Evolutionary conservation across 441 rosid species (phyloP).

Genomic region (Sinapis alba): DNA sequence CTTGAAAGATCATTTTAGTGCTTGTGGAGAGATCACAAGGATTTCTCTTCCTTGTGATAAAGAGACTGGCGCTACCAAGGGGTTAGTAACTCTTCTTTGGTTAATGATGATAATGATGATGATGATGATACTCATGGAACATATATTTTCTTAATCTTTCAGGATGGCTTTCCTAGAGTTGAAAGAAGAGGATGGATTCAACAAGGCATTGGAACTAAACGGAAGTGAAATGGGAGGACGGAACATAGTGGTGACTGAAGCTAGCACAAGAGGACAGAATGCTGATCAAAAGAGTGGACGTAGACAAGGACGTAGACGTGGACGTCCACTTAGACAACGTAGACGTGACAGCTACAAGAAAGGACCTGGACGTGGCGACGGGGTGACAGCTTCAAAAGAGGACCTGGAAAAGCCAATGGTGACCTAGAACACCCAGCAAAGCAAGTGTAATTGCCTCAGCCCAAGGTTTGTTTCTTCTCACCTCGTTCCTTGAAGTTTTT

Average conservation of each 20-base stretch:
- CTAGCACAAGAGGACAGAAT: slow-evolving; percentile 51
- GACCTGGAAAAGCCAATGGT: not conserved
- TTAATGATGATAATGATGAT: not conserved
- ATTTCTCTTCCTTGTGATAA: slow-evolving; percentile 48
- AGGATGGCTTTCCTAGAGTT: slow-evolving; percentile 80
- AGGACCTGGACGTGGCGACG: not conserved
- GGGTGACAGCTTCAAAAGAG: not conserved
- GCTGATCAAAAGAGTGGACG: slow-evolving; percentile 7
- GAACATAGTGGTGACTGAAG: slow-evolving; percentile 57
- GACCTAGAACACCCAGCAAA: slow-evolving; percentile 29
- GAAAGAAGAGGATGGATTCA: slow-evolving; percentile 43
- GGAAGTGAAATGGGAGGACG: slow-evolving; percentile 55
- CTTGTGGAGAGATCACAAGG: slow-evolving; percentile 69
- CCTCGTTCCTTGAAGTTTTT: not conserved
- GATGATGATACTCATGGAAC: slow-evolving; percentile 2
- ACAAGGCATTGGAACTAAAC: slow-evolving; percentile 62
- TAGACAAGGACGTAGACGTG: not conserved
- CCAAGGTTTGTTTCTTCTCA: slow-evolving; percentile 41
- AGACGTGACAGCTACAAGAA: not conserved
- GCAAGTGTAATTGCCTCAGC: slow-evolving; percentile 46
- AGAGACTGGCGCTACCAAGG: slow-evolving; percentile 60
- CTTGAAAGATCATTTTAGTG: slow-evolving; percentile 55
- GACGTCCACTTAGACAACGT: too few species aligned
- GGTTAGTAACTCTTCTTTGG: slow-evolving; percentile 51
- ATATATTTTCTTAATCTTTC: slow-evolving; percentile 19